Percentiles rank a stretch among this genome's conserved stretches.
Evolutionary conservation across 139 green algal genomes (phyloP).

Genomic region (Picochlorum sp.): DNA sequence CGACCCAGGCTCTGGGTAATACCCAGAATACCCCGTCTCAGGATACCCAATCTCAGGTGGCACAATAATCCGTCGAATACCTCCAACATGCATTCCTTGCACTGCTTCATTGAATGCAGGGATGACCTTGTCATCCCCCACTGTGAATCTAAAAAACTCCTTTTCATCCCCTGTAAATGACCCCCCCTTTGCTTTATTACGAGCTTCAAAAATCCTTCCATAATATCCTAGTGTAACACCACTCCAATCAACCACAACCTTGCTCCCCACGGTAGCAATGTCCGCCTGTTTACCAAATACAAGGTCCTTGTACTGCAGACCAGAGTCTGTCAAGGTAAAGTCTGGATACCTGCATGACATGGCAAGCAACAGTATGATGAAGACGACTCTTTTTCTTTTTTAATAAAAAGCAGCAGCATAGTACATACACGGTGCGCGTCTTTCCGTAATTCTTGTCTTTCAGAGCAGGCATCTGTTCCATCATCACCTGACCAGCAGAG

Average conservation of each 20-base stretch:
- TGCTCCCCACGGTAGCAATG: constrained; percentile 36
- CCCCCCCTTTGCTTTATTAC: constrained; percentile 77
- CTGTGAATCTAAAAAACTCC: constrained; percentile 51
- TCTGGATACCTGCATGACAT: constrained; percentile 25
- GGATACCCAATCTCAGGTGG: constrained; percentile 77
- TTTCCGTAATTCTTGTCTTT: constrained; percentile 5
- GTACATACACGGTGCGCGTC: background rate
- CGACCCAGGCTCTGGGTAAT: constrained; percentile 46
- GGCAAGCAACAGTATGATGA: too few species aligned
- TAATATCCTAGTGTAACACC: constrained; percentile 90
- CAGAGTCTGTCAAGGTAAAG: constrained; percentile 32
- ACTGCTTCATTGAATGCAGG: constrained; percentile 74
- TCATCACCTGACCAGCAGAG: too few species aligned
- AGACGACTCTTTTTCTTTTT: too few species aligned
- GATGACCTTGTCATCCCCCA: constrained; percentile 55
- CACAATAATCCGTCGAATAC: constrained; percentile 69
- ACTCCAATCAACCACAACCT: constrained; percentile 79
- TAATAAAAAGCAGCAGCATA: too few species aligned
- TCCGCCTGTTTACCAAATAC: constrained; percentile 27
- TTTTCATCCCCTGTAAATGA: constrained; percentile 60
- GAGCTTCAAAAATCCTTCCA: constrained; percentile 69
- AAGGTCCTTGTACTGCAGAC: constrained; percentile 66
- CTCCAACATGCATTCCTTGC: constrained; percentile 56
- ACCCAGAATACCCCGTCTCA: constrained; percentile 45
- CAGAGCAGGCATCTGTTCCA: constrained; percentile 5